A percentile compares a stretch with the other conserved stretches of the same genome.
Conservation (phyloP, 495 filamentous ascomycete species). For the Neurospora sp. region DNA sequence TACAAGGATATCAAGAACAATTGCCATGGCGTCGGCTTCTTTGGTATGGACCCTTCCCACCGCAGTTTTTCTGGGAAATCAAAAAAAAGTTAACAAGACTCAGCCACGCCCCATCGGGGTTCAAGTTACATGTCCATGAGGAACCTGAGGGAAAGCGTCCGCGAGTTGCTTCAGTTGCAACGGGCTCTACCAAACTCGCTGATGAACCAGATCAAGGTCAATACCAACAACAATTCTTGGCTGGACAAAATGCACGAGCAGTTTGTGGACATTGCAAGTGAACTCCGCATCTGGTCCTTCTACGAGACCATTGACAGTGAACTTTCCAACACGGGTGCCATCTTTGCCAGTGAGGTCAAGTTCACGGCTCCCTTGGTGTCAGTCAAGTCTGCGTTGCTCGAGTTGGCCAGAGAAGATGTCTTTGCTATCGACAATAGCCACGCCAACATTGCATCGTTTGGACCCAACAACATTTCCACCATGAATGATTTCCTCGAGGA, state of each 20-base stretch:
- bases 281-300: conserved; percentile 58
- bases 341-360: conserved; percentile 23
- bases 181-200: conserved; percentile 40
- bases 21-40: conserved; percentile 54
- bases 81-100: conserved; percentile 3
- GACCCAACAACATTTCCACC: conserved; percentile 38
- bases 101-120: conserved; percentile 52
- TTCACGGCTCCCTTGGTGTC: conserved; percentile 51
- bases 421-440: conserved; percentile 49
- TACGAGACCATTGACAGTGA: conserved; percentile 54
- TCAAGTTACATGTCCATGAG: conserved; percentile 54
- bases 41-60: conserved; percentile 25
- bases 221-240: conserved; percentile 24
- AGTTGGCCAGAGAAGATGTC: conserved; percentile 46
- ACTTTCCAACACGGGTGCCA: conserved; percentile 32
- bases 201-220: conserved; percentile 37
- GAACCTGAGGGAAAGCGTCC: conserved; percentile 45
- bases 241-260: conserved; percentile 42
- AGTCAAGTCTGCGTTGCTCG: conserved; percentile 48
- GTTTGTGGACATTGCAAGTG: conserved; percentile 49
- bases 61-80: neutral
- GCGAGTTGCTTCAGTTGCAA: conserved; percentile 44
- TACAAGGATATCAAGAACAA: conserved; percentile 37
- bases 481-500: conserved; percentile 41
- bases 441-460: conserved; percentile 46